Percentiles rank a stretch among this genome's conserved stretches.
Conservation (phyloP, 202 grass and related monocot species). For the Zoysia matrella region DNA sequence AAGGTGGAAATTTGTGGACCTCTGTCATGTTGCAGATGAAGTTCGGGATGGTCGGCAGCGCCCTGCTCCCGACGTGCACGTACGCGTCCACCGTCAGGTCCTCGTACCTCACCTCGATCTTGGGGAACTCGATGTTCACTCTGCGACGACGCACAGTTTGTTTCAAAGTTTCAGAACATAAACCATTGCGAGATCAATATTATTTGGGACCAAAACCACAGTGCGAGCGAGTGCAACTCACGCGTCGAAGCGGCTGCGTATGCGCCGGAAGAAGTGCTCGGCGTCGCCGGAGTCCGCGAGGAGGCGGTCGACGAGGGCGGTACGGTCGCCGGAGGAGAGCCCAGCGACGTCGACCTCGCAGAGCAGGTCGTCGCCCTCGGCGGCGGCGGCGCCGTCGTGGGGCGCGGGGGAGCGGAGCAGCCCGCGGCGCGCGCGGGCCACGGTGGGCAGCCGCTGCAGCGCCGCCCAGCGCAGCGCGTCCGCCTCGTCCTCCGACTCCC, state of each 20-base stretch:
- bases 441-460: constrained; percentile 84
- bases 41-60: constrained; percentile 95
- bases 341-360: constrained; percentile 79
- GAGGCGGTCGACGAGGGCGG: constrained; percentile 84
- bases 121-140: constrained; percentile 90
- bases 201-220: not conserved
- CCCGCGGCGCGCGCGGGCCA: constrained; percentile 67
- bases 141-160: constrained; percentile 37
- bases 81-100: constrained; percentile 87
- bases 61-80: constrained; percentile 95
- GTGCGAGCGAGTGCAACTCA: constrained; percentile 35
- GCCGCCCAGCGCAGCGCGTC: constrained; percentile 86
- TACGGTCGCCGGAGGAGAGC: constrained; percentile 76
- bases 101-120: constrained; percentile 95
- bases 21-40: constrained; percentile 97
- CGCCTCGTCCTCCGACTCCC: constrained; percentile 79
- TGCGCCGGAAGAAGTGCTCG: constrained; percentile 89
- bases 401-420: constrained; percentile 54
- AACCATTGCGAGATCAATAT: not conserved
- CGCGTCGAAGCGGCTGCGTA: constrained; percentile 92
- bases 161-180: constrained; percentile 19
- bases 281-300: constrained; percentile 74
- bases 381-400: not conserved
- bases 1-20: constrained; percentile 40
- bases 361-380: constrained; percentile 39